A percentile compares a stretch with the other conserved stretches of the same genome.
These are phyloP conservation scores for Neofusicoccum kwambonambiense DNA, from an alignment of 2,329 filamentous ascomycete genomes.

Conservation along the genomic window DNA sequence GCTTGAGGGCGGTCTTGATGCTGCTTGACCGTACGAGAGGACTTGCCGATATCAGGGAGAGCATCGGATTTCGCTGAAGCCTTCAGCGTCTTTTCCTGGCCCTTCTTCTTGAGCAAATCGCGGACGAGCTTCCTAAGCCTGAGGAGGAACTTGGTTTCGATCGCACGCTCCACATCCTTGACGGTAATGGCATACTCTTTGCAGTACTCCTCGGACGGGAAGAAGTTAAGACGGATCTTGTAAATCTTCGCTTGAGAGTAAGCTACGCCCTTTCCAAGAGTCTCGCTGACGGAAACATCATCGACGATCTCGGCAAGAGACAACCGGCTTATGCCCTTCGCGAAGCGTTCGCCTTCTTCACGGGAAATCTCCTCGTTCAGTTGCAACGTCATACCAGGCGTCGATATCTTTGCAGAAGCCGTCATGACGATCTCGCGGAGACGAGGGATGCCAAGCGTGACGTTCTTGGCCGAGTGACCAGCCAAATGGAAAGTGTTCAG, in stretches of 20 bases:
- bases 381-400: slow-evolving; percentile 83
- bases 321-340: slow-evolving; percentile 86
- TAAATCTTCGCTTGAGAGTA: slow-evolving; percentile 78
- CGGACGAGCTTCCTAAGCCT: slow-evolving; percentile 68
- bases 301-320: slow-evolving; percentile 83
- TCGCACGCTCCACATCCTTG: slow-evolving; percentile 71
- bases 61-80: slow-evolving; percentile 57
- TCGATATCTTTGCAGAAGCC: slow-evolving; percentile 83
- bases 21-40: slow-evolving; percentile 55
- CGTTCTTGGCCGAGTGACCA: slow-evolving; percentile 97
- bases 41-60: slow-evolving; percentile 72
- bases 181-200: slow-evolving; percentile 80
- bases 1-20: slow-evolving; percentile 45
- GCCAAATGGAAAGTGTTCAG: slow-evolving; percentile 99
- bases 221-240: slow-evolving; percentile 78
- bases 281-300: slow-evolving; percentile 76
- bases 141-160: slow-evolving; percentile 79
- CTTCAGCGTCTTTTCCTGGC: slow-evolving; percentile 56
- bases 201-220: slow-evolving; percentile 78
- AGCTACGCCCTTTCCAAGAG: slow-evolving; percentile 68
- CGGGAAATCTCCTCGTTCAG: slow-evolving; percentile 70
- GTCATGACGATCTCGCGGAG: slow-evolving; percentile 98
- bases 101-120: slow-evolving; percentile 78
- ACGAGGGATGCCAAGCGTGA: slow-evolving; percentile 96
- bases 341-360: slow-evolving; percentile 72